Conservation (phyloP, 768 basidiomycete genomes). For the Lactarius hatsudake region DNA sequence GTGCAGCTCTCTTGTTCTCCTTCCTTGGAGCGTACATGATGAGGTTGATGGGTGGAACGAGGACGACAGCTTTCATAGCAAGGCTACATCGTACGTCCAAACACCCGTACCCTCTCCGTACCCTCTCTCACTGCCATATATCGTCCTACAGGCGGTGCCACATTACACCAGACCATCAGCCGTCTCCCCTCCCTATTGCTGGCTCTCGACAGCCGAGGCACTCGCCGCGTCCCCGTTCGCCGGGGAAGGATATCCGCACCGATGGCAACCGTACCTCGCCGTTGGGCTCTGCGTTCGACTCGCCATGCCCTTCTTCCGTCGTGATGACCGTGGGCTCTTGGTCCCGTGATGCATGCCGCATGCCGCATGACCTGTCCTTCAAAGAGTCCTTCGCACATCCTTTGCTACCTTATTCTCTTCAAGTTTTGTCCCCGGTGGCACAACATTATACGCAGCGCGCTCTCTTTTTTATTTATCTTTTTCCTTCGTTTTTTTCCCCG, state of each 20-base stretch:
- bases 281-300: neutral
- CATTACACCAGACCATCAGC: neutral
- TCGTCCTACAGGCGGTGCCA: neutral
- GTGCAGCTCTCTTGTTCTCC: conserved; percentile 3
- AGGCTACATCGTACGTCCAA: conserved; percentile 4
- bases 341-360: too few relatives aligned
- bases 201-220: neutral
- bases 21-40: neutral
- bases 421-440: neutral
- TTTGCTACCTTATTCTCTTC: neutral
- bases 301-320: neutral
- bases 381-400: neutral
- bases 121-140: neutral
- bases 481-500: neutral
- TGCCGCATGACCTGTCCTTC: too few relatives aligned
- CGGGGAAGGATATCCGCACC: conserved; percentile 1
- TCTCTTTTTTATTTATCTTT: neutral
- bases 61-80: neutral
- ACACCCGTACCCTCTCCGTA: neutral
- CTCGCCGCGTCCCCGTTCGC: conserved; percentile 1
- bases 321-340: neutral
- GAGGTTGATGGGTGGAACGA: neutral
- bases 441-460: neutral
- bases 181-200: neutral
- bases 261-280: neutral